A percentile compares a stretch with the other conserved stretches of the same genome.
phyloP scores from a whole-genome alignment of 2,329 filamentous ascomycete genomes.

The Cadophora sp. region DNA sequence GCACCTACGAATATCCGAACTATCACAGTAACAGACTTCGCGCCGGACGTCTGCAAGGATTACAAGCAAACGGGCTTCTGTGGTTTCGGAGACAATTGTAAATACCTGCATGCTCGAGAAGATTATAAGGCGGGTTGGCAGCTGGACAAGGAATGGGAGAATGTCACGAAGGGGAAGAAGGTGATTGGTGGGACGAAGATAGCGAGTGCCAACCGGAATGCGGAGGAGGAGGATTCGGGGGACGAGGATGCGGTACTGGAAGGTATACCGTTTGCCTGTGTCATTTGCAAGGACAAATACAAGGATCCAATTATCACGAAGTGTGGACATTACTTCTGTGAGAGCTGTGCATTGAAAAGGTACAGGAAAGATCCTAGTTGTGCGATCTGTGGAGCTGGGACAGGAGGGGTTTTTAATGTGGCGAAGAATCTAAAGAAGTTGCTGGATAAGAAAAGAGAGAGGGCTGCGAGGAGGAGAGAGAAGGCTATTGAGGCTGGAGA shows the following conservation, averaged over 20 bases:
- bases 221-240: conserved; percentile 54
- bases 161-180: conserved; percentile 74
- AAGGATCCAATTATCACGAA: conserved; percentile 79
- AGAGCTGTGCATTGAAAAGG: conserved; percentile 83
- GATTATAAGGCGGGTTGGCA: conserved; percentile 95
- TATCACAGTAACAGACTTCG: conserved; percentile 88
- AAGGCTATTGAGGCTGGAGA: conserved; percentile 59
- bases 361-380: conserved; percentile 89
- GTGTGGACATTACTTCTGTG: conserved; percentile 96
- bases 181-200: conserved; percentile 61
- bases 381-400: conserved; percentile 83
- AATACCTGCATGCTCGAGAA: conserved; percentile 77
- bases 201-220: conserved; percentile 43
- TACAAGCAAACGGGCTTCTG: conserved; percentile 77
- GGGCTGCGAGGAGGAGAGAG: conserved; percentile 59
- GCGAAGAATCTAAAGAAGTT: conserved; percentile 85
- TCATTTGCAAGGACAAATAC: conserved; percentile 48
- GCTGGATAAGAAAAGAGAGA: conserved; percentile 68
- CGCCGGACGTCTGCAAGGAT: conserved; percentile 94
- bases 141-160: conserved; percentile 93
- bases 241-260: conserved; percentile 45
- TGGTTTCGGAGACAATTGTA: conserved; percentile 64
- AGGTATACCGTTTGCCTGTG: conserved; percentile 46
- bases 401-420: conserved; percentile 73
- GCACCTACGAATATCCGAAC: conserved; percentile 88